Evolutionary conservation across 306 rosid genomes (phyloP).

Genomic region (Citrullus amarus): DNA sequence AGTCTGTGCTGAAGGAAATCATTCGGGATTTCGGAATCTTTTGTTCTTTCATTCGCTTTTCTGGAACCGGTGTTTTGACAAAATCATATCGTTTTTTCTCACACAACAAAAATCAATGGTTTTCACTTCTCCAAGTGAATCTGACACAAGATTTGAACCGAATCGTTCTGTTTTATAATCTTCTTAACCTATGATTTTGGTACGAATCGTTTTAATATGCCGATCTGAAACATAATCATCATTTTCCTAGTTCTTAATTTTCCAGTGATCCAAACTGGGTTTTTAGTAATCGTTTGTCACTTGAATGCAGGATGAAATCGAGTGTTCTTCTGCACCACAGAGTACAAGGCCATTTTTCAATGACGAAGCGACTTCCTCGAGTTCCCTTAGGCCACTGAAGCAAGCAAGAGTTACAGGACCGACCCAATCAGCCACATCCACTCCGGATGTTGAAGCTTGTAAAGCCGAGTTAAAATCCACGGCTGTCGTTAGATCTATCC

Average conservation of each 20-base stretch:
- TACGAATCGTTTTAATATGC: neutral
- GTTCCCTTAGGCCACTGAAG: conserved; percentile 18
- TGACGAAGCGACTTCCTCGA: conserved; percentile 18
- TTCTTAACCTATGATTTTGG: neutral
- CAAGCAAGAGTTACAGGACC: conserved; percentile 11
- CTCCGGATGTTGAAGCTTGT: neutral
- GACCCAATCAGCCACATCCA: neutral
- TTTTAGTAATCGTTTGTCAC: neutral
- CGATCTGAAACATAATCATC: neutral
- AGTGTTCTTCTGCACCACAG: neutral
- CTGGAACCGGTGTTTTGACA: neutral
- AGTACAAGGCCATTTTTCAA: neutral
- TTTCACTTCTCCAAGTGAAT: neutral
- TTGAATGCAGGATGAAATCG: conserved; percentile 22
- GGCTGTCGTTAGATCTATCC: conserved; percentile 21
- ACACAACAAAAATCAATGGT: neutral
- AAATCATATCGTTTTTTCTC: neutral
- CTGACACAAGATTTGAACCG: neutral
- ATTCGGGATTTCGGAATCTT: neutral
- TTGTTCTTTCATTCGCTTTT: neutral
- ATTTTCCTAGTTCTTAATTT: neutral
- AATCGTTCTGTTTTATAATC: neutral
- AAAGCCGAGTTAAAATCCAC: conserved; percentile 12
- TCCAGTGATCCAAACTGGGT: neutral
- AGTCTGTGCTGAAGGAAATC: neutral